phyloP scores from a whole-genome alignment of 2,329 filamentous ascomycete species.

The Blastomyces gilchristii region DNA sequence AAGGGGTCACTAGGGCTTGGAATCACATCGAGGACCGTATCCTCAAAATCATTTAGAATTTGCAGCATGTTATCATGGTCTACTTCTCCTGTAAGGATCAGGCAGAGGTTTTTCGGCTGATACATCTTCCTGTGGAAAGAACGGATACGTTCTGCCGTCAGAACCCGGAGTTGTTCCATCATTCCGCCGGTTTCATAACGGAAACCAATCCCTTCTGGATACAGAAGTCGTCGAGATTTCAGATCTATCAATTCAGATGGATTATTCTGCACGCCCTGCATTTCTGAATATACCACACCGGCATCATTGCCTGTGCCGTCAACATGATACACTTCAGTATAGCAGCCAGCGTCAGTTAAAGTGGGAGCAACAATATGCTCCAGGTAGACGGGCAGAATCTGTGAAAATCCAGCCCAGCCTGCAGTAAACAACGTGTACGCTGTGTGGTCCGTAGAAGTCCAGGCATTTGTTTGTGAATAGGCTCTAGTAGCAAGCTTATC shows the following conservation, averaged over 20 bases:
- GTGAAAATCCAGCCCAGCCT: slow-evolving; percentile 92
- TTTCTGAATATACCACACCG: slow-evolving; percentile 95
- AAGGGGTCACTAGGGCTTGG: slow-evolving; percentile 66
- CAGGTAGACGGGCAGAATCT: slow-evolving; percentile 87
- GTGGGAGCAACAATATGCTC: slow-evolving; percentile 90
- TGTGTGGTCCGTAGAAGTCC: slow-evolving; percentile 93
- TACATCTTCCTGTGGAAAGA: slow-evolving; percentile 96
- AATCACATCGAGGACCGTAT: slow-evolving; percentile 71
- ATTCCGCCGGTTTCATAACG: slow-evolving; percentile 97
- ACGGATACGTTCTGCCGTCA: slow-evolving; percentile 85
- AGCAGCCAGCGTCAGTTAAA: slow-evolving; percentile 82
- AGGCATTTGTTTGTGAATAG: slow-evolving; percentile 91
- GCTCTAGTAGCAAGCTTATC: slow-evolving; percentile 89
- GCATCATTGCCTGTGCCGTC: slow-evolving; percentile 91
- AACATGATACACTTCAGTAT: slow-evolving; percentile 93
- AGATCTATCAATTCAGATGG: slow-evolving; percentile 81
- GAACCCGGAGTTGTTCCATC: slow-evolving; percentile 77
- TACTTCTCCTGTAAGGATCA: slow-evolving; percentile 86
- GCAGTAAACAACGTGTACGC: slow-evolving; percentile 92
- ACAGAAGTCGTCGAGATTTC: slow-evolving; percentile 65
- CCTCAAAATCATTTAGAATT: slow-evolving; percentile 80
- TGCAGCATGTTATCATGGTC: slow-evolving; percentile 69
- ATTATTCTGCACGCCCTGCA: slow-evolving; percentile 89
- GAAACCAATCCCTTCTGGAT: slow-evolving; percentile 83
- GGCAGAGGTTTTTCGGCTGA: slow-evolving; percentile 85